These are phyloP conservation scores for Eucalyptus guilfoylei DNA, from an alignment of 345 rosid species.

Conservation along the genomic window DNA sequence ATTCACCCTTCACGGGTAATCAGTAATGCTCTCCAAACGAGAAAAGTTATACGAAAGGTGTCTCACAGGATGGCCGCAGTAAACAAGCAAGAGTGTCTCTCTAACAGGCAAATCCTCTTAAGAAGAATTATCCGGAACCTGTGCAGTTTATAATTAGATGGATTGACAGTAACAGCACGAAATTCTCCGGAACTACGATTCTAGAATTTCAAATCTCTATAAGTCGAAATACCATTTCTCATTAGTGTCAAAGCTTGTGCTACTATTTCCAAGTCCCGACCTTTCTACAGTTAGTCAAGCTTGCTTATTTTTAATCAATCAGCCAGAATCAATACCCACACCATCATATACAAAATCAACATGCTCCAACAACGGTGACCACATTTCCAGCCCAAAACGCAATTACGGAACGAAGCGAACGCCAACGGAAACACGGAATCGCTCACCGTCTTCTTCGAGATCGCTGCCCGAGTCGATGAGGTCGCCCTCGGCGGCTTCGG, in stretches of 20 bases:
- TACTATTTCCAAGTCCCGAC: not conserved
- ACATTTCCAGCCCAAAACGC: not conserved
- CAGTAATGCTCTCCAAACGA: not conserved
- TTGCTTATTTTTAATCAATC: not conserved
- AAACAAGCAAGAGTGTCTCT: not conserved
- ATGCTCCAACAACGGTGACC: not conserved
- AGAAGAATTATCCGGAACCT: not conserved
- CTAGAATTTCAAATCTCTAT: not conserved
- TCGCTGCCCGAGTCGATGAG: conserved; percentile 72
- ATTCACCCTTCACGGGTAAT: not conserved
- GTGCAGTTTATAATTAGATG: not conserved
- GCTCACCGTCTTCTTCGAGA: conserved; percentile 82
- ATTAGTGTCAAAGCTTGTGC: not conserved
- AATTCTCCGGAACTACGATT: not conserved
- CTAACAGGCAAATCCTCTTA: not conserved
- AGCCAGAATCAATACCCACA: not conserved
- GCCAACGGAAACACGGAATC: not conserved
- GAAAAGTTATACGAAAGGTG: not conserved
- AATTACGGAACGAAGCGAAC: not conserved
- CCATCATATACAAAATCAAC: not conserved
- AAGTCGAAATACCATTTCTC: not conserved
- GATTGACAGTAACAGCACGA: not conserved
- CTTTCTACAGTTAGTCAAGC: not conserved
- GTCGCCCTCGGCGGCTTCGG: conserved; percentile 31
- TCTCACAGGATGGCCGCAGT: not conserved